These are phyloP conservation scores for Annulohypoxylon stygium DNA, from an alignment of 495 filamentous ascomycete genomes.

Conservation along the genomic window DNA sequence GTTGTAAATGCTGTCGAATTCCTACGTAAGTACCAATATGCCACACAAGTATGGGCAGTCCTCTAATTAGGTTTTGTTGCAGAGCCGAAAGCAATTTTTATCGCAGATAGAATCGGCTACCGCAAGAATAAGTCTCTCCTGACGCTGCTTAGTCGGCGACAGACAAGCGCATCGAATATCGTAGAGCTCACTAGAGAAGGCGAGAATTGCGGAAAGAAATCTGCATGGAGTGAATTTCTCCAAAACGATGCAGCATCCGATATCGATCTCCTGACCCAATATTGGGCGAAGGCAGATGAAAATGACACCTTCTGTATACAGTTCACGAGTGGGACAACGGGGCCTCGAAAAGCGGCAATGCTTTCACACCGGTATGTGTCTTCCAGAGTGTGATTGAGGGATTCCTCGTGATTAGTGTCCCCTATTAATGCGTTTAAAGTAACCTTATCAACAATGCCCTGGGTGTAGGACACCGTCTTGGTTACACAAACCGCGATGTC, in stretches of 20 bases:
- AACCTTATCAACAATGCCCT: neutral
- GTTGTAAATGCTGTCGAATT: neutral
- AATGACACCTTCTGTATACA: neutral
- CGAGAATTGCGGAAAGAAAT: neutral
- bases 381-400: neutral
- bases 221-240: neutral
- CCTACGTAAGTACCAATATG: neutral
- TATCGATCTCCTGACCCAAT: neutral
- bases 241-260: neutral
- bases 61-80: neutral
- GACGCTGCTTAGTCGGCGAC: neutral
- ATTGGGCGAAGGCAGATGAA: neutral
- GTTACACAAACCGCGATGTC: neutral
- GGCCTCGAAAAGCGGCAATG: neutral
- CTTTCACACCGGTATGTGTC: neutral
- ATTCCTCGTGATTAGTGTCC: neutral
- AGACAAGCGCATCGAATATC: neutral
- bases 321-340: neutral
- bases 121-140: neutral
- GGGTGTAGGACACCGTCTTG: neutral
- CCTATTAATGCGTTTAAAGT: neutral
- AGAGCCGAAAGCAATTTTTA: neutral
- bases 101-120: neutral
- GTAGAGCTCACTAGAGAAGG: constrained; percentile 1
- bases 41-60: neutral